Conservation (phyloP, 805 yeast species). For the Yueomyces sinensis region DNA sequence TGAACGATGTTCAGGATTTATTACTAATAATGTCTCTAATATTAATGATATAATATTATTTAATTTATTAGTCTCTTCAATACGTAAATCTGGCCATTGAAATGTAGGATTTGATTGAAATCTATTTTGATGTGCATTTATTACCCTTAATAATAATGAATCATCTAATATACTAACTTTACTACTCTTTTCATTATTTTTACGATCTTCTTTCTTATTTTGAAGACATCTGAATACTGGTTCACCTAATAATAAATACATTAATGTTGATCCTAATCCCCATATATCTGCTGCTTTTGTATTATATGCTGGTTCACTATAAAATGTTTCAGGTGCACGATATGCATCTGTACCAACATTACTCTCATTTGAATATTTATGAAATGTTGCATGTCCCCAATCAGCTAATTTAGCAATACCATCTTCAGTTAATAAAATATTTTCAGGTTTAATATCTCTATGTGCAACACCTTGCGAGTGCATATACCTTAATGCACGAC, state of each 20-base stretch:
- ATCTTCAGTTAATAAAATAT: conserved; percentile 44
- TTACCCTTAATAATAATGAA: not conserved
- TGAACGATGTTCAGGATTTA: not conserved
- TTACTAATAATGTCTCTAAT: not conserved
- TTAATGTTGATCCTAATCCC: conserved; percentile 17
- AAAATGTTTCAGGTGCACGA: conserved; percentile 60
- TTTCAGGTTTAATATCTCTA: conserved; percentile 68
- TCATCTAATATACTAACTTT: not conserved
- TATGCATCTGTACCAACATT: conserved; percentile 44
- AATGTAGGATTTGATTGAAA: not conserved
- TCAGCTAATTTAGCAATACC: conserved; percentile 68
- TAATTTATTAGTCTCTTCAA: not conserved
- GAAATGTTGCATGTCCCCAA: conserved; percentile 48
- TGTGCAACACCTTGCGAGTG: conserved; percentile 55
- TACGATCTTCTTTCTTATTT: not conserved
- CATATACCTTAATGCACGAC: conserved; percentile 44
- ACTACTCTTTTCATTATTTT: not conserved
- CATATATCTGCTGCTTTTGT: conserved; percentile 50
- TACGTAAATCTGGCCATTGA: not conserved
- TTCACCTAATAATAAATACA: not conserved
- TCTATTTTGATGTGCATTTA: not conserved
- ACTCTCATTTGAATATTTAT: conserved; percentile 11
- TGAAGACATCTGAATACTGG: not conserved
- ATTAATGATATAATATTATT: not conserved
- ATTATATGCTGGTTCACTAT: conserved; percentile 31